These are phyloP conservation scores for Penicillium concentricum DNA, from an alignment of 2,329 filamentous ascomycete genomes.

Conservation along the genomic window DNA sequence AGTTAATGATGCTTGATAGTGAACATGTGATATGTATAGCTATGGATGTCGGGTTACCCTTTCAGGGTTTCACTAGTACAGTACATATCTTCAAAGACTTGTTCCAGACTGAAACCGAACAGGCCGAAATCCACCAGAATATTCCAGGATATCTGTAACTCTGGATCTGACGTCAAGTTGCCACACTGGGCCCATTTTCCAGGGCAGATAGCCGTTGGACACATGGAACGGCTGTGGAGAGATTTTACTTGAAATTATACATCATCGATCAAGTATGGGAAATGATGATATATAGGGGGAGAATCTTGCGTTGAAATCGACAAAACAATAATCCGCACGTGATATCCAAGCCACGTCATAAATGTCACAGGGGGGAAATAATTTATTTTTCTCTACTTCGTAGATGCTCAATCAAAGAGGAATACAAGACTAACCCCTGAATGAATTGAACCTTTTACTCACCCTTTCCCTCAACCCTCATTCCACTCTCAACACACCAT, in stretches of 20 bases:
- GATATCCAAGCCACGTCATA: conserved; percentile 4
- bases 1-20: not conserved
- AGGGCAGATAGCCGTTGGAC: not conserved
- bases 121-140: not conserved
- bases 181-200: conserved; percentile 12
- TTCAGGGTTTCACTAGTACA: not conserved
- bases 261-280: not conserved
- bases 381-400: not conserved
- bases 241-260: not conserved
- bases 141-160: not conserved
- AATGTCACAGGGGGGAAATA: not conserved
- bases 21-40: not conserved
- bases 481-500: conserved; percentile 19
- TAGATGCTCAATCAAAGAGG: not conserved
- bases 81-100: not conserved
- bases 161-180: conserved; percentile 25
- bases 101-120: not conserved
- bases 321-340: not conserved
- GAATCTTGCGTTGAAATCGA: not conserved
- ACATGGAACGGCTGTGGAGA: conserved; percentile 15
- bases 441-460: not conserved
- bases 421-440: not conserved
- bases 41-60: not conserved
- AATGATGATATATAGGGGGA: not conserved
- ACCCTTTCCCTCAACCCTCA: not conserved